Evolutionary conservation across 805 yeast genomes (phyloP).

Genomic region (Zygoascus biomembranicola): DNA sequence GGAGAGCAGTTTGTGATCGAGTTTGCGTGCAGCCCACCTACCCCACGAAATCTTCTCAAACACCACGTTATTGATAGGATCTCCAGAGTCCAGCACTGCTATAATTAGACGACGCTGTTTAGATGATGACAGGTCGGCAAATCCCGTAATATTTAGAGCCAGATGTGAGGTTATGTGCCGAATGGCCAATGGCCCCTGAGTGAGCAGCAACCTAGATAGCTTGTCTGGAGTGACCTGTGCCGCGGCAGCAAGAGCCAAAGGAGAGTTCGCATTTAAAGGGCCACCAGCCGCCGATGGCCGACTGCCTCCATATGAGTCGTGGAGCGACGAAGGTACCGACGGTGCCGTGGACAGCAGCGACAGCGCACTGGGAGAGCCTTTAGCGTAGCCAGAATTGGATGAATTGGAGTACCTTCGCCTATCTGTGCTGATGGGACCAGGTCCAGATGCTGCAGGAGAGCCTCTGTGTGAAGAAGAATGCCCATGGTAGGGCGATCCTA

Average conservation of each 20-base stretch:
- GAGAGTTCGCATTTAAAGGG: slow-evolving; percentile 57
- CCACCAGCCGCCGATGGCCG: slow-evolving; percentile 2
- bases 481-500: background rate
- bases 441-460: background rate
- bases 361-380: background rate
- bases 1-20: slow-evolving; percentile 2
- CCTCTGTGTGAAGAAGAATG: background rate
- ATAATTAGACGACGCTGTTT: slow-evolving; percentile 87
- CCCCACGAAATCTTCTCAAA: slow-evolving; percentile 98
- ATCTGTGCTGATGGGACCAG: background rate
- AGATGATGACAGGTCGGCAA: slow-evolving; percentile 70
- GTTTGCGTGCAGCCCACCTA: slow-evolving; percentile 78
- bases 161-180: slow-evolving; percentile 80
- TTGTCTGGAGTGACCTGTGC: slow-evolving; percentile 73
- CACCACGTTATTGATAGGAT: slow-evolving; percentile 38
- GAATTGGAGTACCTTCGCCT: background rate
- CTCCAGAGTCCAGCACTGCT: slow-evolving; percentile 69
- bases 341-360: background rate
- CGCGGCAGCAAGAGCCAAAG: slow-evolving; percentile 84
- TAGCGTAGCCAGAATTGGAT: background rate
- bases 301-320: background rate
- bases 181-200: slow-evolving; percentile 84
- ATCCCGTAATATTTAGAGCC: slow-evolving; percentile 65
- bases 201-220: slow-evolving; percentile 55
- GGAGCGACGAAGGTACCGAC: background rate